Conservation (phyloP, 2,329 filamentous ascomycete genomes). For the Aspergillus oerlinghausenensis region DNA sequence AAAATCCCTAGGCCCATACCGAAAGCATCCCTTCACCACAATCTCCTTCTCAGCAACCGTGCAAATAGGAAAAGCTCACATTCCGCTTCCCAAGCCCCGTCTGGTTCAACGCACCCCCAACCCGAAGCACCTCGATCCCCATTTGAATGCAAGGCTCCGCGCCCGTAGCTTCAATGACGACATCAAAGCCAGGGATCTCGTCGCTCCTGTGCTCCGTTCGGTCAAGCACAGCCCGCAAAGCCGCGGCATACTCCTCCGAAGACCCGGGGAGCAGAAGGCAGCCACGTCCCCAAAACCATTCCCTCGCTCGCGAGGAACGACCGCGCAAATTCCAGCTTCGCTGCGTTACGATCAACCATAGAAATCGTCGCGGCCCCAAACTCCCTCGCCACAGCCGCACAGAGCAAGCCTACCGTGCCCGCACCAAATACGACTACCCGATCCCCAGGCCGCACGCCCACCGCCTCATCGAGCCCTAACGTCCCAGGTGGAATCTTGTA, state of each 20-base stretch:
- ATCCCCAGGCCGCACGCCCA: constrained; percentile 37
- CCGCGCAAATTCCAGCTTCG: constrained; percentile 54
- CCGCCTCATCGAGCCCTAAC: constrained; percentile 40
- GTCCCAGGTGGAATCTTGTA: constrained; percentile 32
- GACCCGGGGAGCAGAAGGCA: constrained; percentile 7
- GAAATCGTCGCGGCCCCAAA: constrained; percentile 57
- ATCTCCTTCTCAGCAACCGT: constrained; percentile 33
- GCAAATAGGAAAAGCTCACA: constrained; percentile 34
- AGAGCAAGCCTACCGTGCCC: constrained; percentile 60
- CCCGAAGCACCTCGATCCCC: constrained; percentile 36
- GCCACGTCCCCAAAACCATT: constrained; percentile 7
- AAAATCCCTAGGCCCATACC: constrained; percentile 31
- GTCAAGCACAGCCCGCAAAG: constrained; percentile 32
- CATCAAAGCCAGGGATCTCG: constrained; percentile 26
- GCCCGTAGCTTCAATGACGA: constrained; percentile 43
- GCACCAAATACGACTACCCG: constrained; percentile 57
- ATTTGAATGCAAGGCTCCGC: constrained; percentile 42
- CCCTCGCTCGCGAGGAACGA: constrained; percentile 4
- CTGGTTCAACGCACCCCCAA: constrained; percentile 30
- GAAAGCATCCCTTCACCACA: constrained; percentile 30
- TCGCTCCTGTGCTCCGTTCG: constrained; percentile 22
- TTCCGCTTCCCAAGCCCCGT: constrained; percentile 36
- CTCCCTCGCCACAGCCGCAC: constrained; percentile 58
- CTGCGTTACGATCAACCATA: constrained; percentile 57
- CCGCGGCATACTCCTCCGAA: constrained; percentile 21